Base-by-base conservation (phyloP, 2,329 filamentous ascomycete genomes). In the Xylariaceae sp. region DNA sequence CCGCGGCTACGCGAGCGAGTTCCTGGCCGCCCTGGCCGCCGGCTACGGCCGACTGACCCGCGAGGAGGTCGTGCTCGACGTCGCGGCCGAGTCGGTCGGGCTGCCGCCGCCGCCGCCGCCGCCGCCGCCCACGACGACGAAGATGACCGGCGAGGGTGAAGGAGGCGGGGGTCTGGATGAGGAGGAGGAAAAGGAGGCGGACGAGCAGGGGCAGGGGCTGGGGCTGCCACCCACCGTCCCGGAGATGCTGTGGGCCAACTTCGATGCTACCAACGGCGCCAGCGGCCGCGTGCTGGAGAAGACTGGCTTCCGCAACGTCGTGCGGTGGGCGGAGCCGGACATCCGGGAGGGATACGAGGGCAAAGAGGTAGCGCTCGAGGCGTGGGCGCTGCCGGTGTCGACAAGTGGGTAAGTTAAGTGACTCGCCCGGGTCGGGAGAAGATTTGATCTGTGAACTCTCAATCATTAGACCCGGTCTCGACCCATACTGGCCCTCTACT, bases 281-380 rank as follows among this genome's bases (percentile, higher is more conserved):
- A 83, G 78, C 44, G 66, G 68, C 37, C 63, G 63, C 3, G 70
- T 84, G 6, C 44, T 83, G 35, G 46, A 51, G 30, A 81, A 80
- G 49, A 55, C 50, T 12, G 76, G 77, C 1, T 77, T 81, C 41
- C 56, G 57, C 44, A 46, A 64, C 23, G 63, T 64, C 27, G 63
- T 64, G 43, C 53, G 44, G 17, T 70, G 60, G 57, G 42, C 47
- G 19, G 58, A 57, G 30, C 35, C 42, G n/a, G 34, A 39, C 3
- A 37, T 29, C 5, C 15, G n/a, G n/a, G n/a, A n/a, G n/a, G n/a
- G n/a, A n/a, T n/a, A n/a, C n/a, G n/a, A n/a, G n/a, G n/a, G n/a
- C n/a, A n/a, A n/a, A n/a, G n/a, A n/a, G n/a, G n/a, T n/a, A n/a
- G n/a, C n/a, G n/a, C n/a, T n/a, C n/a, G n/a, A n/a, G n/a, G n/a